Percentiles rank a stretch among this genome's conserved stretches.
phyloP scores from a whole-genome alignment of 2,329 filamentous ascomycete genomes.

The Sclerotinia spermophila region DNA sequence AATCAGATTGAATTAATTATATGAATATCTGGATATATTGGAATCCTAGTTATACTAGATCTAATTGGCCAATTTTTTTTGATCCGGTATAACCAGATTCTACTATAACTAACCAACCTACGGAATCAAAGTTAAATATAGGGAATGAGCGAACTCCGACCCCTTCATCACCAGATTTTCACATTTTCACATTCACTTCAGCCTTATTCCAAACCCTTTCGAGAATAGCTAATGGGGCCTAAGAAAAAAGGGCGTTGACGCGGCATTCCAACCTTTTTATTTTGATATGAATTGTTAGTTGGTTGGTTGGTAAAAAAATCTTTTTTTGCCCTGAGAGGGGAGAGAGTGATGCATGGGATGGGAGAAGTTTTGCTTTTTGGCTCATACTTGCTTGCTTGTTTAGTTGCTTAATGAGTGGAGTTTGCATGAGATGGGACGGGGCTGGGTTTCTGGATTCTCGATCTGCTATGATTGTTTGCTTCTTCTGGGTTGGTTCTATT shows the following conservation, averaged over 20 bases:
- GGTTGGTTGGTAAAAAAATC: not conserved
- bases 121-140: not conserved
- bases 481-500: not conserved
- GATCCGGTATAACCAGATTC: too few species aligned
- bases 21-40: too few species aligned
- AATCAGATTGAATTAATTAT: too few species aligned
- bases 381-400: not conserved
- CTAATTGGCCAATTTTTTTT: too few species aligned
- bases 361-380: not conserved
- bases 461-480: not conserved
- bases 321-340: not conserved
- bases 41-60: too few species aligned
- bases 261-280: too few species aligned
- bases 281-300: not conserved
- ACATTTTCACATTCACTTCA: not conserved
- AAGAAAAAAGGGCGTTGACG: too few species aligned
- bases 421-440: not conserved
- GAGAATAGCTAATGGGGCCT: not conserved
- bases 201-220: not conserved
- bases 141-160: conserved; percentile 5
- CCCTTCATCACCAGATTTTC: not conserved
- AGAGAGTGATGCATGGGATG: not conserved
- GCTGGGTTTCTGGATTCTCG: not conserved
- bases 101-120: too few species aligned
- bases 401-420: not conserved